These are phyloP conservation scores for Bidens hawaiensis DNA, from an alignment of 140 eudicot genomes.

Conservation along the genomic window DNA sequence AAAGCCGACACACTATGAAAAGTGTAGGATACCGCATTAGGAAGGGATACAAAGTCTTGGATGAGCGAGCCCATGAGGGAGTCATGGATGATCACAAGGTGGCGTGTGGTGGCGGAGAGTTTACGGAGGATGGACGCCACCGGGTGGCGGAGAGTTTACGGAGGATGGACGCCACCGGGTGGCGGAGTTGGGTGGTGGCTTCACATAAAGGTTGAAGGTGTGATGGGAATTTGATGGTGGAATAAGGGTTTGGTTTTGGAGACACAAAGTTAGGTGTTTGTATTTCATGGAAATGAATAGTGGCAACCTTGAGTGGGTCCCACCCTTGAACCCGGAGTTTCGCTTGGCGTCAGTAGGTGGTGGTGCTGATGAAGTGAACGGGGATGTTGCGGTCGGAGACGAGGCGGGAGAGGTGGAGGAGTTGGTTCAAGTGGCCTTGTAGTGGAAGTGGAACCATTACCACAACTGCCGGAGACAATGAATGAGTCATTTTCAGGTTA, in stretches of 20 bases:
- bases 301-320: slow-evolving; percentile 26
- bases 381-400: not conserved
- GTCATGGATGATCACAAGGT: slow-evolving; percentile 36
- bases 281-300: slow-evolving; percentile 46
- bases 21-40: too few species aligned
- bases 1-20: too few species aligned
- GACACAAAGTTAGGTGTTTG: slow-evolving; percentile 24
- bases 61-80: too few species aligned
- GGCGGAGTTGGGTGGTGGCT: slow-evolving; percentile 30
- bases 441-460: slow-evolving; percentile 50
- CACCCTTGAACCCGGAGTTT: slow-evolving; percentile 7
- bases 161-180: slow-evolving; percentile 29
- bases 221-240: slow-evolving; percentile 37
- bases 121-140: slow-evolving; percentile 43
- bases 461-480: slow-evolving; percentile 27
- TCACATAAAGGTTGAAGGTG: slow-evolving; percentile 41
- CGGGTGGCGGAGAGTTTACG: slow-evolving; percentile 14
- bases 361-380: not conserved
- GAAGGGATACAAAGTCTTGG: too few species aligned
- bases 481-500: not conserved
- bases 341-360: not conserved
- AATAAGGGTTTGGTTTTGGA: slow-evolving; percentile 44
- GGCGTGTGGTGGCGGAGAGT: too few species aligned
- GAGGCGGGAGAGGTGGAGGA: not conserved
- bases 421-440: slow-evolving; percentile 52